phyloP scores from a whole-genome alignment of 805 yeast genomes.

The Candida silvatica region DNA sequence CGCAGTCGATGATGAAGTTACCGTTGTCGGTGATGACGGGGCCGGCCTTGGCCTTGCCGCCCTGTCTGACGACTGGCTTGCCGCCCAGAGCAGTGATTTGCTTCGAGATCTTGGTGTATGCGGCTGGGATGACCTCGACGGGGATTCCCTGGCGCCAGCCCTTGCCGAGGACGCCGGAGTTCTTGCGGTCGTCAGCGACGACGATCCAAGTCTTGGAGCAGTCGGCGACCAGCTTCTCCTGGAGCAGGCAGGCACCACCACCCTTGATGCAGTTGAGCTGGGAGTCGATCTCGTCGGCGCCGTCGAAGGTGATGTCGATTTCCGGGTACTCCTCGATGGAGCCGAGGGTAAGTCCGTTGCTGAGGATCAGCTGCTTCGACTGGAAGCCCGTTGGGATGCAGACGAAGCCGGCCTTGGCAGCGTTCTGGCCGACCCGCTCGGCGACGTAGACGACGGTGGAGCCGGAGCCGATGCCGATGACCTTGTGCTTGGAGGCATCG shows the following conservation, averaged over 20 bases:
- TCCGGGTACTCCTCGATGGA: slow-evolving; percentile 75
- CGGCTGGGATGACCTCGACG: slow-evolving; percentile 86
- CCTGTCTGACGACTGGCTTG: slow-evolving; percentile 63
- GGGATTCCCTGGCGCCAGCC: slow-evolving; percentile 91
- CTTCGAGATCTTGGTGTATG: slow-evolving; percentile 65
- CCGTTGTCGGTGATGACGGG: slow-evolving; percentile 95
- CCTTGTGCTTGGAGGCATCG: slow-evolving; percentile 48
- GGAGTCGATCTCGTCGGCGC: slow-evolving; percentile 94
- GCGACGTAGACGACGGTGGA: slow-evolving; percentile 97
- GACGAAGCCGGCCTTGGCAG: slow-evolving; percentile 43
- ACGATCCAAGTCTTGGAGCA: slow-evolving; percentile 69
- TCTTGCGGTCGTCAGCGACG: slow-evolving; percentile 90
- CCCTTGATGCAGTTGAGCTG: slow-evolving; percentile 86
- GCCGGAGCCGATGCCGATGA: slow-evolving; percentile 94
- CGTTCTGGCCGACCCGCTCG: slow-evolving; percentile 75
- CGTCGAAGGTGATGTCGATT: slow-evolving; percentile 92
- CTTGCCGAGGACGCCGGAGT: slow-evolving; percentile 62
- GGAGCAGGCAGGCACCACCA: slow-evolving; percentile 97
- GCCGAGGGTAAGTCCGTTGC: slow-evolving; percentile 72
- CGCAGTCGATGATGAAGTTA: slow-evolving; percentile 87
- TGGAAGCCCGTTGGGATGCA: slow-evolving; percentile 98
- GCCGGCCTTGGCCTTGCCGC: slow-evolving; percentile 91
- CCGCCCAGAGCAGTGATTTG: slow-evolving; percentile 65
- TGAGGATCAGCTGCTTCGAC: slow-evolving; percentile 75
- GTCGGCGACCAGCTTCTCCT: slow-evolving; percentile 88